phyloP scores from a whole-genome alignment of 139 green algal species.

The Micractinium sp. region DNA sequence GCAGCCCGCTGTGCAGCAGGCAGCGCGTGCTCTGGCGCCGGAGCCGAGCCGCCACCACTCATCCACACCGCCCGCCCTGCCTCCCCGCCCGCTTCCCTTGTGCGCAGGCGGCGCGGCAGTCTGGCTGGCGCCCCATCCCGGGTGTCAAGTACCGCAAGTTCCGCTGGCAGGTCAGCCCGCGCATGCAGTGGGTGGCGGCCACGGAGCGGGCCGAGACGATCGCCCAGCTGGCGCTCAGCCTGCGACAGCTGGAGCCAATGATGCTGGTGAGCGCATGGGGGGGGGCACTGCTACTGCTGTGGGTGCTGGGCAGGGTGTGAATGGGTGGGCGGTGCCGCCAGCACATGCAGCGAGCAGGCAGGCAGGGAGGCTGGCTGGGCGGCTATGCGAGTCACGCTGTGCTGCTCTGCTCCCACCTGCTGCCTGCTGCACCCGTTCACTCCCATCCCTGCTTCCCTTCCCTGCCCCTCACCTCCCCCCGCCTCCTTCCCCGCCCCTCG shows the following conservation, averaged over 20 bases:
- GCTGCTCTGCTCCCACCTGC: background rate
- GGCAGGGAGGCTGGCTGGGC: too few relatives aligned
- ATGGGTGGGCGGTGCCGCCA: background rate
- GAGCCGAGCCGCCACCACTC: background rate
- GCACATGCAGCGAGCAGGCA: too few relatives aligned
- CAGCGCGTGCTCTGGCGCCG: too few relatives aligned
- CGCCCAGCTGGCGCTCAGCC: slow-evolving; percentile 50
- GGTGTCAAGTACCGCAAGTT: slow-evolving; percentile 48
- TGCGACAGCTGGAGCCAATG: slow-evolving; percentile 53
- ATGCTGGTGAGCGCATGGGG: too few relatives aligned
- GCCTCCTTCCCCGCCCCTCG: background rate
- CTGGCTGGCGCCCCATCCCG: slow-evolving; percentile 42
- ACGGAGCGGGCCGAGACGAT: slow-evolving; percentile 39
- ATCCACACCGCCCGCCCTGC: too few relatives aligned
- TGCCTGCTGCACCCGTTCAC: background rate
- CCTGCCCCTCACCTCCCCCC: background rate
- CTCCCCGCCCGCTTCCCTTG: background rate
- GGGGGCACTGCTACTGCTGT: too few relatives aligned
- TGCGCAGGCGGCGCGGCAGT: slow-evolving; percentile 41
- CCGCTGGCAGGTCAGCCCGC: slow-evolving; percentile 21
- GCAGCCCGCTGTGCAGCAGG: too few relatives aligned
- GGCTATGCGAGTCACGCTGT: background rate
- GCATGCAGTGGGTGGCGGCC: slow-evolving; percentile 41
- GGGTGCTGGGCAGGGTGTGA: background rate
- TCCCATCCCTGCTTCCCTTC: background rate